These are phyloP conservation scores for Pythium insidiosum DNA, from an alignment of 352 stramenopile genomes.

Conservation along the genomic window DNA sequence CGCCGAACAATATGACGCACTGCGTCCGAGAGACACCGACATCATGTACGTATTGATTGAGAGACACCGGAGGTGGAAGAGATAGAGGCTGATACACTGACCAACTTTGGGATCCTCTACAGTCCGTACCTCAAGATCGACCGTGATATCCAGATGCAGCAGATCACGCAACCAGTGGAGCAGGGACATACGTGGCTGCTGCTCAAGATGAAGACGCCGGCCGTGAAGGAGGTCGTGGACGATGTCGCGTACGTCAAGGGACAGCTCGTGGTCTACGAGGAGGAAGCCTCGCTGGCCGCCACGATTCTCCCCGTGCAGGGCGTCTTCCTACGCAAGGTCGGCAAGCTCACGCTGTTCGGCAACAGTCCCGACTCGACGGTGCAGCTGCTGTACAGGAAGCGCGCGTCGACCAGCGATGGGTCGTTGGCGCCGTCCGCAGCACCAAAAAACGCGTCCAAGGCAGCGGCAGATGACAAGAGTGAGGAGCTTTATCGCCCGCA, in stretches of 20 bases:
- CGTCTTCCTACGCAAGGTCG: constrained; percentile 66
- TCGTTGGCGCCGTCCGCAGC: too few relatives aligned
- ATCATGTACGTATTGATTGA: constrained; percentile 33
- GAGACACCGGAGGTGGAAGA: not conserved
- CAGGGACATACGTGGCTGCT: constrained; percentile 71
- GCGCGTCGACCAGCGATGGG: not conserved
- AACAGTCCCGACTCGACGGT: constrained; percentile 78
- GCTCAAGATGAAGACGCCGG: constrained; percentile 71
- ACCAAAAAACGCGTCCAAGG: constrained; percentile 7
- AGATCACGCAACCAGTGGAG: constrained; percentile 68
- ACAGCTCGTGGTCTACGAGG: constrained; percentile 79
- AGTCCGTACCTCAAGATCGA: constrained; percentile 71
- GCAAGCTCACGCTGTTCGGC: constrained; percentile 71
- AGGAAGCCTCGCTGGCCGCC: constrained; percentile 63
- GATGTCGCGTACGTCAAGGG: constrained; percentile 76
- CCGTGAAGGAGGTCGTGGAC: constrained; percentile 50
- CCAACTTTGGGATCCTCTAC: constrained; percentile 1
- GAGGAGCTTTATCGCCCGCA: constrained; percentile 25
- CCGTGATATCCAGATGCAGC: constrained; percentile 64
- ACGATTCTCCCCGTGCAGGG: constrained; percentile 80
- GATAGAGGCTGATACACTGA: too few relatives aligned
- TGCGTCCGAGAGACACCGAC: constrained; percentile 48
- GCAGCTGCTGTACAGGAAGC: constrained; percentile 69
- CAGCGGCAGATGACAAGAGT: constrained; percentile 1
- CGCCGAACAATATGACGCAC: constrained; percentile 45